Conservation (phyloP, 371 early-diverging fungal genomes). For the Syncephalastrum racemosum region DNA sequence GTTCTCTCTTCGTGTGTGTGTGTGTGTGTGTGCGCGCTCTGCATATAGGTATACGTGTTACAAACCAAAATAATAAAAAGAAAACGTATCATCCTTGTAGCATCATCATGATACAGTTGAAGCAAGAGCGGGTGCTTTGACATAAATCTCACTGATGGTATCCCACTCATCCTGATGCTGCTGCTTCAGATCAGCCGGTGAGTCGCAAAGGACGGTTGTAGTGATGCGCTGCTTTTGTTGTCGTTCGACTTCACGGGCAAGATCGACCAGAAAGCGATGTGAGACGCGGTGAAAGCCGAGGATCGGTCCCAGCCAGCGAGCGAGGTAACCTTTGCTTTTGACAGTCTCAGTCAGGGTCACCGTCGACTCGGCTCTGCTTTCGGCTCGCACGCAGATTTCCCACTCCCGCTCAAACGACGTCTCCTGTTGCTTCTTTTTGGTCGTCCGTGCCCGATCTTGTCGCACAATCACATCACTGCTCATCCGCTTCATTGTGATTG, state of each 20-base stretch:
- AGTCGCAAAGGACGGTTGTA: constrained; percentile 12
- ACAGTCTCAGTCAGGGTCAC: constrained; percentile 19
- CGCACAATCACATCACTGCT: constrained; percentile 10
- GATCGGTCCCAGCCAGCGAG: constrained; percentile 23
- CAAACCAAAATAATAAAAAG: too few species aligned
- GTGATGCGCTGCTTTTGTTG: constrained; percentile 16
- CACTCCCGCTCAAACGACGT: constrained; percentile 20
- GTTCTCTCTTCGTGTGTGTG: too few species aligned
- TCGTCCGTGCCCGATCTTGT: constrained; percentile 10
- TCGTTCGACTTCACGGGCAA: constrained; percentile 17
- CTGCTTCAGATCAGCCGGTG: constrained; percentile 2
- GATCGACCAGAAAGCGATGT: constrained; percentile 19
- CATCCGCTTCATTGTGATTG: constrained; percentile 13
- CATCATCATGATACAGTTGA: constrained; percentile 7
- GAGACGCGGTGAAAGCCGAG: constrained; percentile 22
- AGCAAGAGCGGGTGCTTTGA: constrained; percentile 6
- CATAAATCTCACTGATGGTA: constrained; percentile 5
- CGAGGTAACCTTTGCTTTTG: constrained; percentile 16
- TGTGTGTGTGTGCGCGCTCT: too few species aligned
- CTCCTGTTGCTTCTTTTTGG: too few species aligned
- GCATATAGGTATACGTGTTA: too few species aligned
- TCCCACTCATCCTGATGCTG: not conserved
- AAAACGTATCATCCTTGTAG: too few species aligned
- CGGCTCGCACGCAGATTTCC: constrained; percentile 15
- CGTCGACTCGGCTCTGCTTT: not conserved